Evolutionary conservation across 2,329 filamentous ascomycete genomes (phyloP).

Genomic region (Penicillium sp.): DNA sequence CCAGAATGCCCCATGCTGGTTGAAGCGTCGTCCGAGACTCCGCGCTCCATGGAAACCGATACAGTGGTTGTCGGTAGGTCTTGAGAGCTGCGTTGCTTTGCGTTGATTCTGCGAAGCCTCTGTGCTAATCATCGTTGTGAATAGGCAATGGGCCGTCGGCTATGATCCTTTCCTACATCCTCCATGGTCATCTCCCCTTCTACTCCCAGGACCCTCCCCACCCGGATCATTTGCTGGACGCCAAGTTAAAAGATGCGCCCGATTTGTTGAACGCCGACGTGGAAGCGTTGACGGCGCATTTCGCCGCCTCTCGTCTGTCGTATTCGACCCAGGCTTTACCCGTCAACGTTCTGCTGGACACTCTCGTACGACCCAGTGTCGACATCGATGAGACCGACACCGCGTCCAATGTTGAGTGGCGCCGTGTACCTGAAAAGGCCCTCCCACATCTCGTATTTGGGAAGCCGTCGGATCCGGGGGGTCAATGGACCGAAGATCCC

Average conservation of each 20-base stretch:
- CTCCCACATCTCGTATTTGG: constrained; percentile 57
- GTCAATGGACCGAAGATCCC: constrained; percentile 59
- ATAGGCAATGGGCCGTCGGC: constrained; percentile 62
- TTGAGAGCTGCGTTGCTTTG: background rate
- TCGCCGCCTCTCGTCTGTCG: constrained; percentile 55
- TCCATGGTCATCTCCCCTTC: constrained; percentile 60
- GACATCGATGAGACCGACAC: constrained; percentile 55
- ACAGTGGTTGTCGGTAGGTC: constrained; percentile 47
- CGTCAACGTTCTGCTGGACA: constrained; percentile 60
- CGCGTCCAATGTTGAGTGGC: constrained; percentile 55
- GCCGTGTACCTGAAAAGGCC: constrained; percentile 49
- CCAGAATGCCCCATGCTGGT: constrained; percentile 33
- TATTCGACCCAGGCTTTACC: constrained; percentile 63
- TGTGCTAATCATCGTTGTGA: background rate
- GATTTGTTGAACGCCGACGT: constrained; percentile 51
- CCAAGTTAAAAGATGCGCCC: constrained; percentile 50
- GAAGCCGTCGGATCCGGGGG: constrained; percentile 51
- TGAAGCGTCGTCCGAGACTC: constrained; percentile 24
- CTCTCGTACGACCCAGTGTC: constrained; percentile 57
- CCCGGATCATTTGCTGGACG: constrained; percentile 56
- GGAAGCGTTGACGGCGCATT: constrained; percentile 55
- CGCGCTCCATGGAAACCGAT: constrained; percentile 38
- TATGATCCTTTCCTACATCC: constrained; percentile 61
- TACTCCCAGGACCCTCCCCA: constrained; percentile 53
- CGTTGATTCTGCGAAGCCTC: background rate